phyloP scores from a whole-genome alignment of 768 basidiomycete species.

The Artomyces pyxidatus region DNA sequence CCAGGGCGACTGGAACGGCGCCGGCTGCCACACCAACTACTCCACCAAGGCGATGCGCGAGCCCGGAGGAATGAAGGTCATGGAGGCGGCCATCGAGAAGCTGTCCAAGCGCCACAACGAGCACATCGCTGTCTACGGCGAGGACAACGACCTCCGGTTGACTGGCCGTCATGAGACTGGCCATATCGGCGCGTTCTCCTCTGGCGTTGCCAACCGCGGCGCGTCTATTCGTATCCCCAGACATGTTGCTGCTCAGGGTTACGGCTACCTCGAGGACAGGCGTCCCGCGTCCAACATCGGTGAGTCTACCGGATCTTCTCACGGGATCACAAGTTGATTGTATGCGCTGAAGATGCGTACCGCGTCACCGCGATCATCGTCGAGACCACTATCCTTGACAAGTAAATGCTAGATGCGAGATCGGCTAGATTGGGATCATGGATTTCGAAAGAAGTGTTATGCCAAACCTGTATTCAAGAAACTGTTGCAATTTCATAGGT shows the following conservation, averaged over 20 bases:
- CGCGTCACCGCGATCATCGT: conserved; percentile 85
- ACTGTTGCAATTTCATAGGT: too few relatives aligned
- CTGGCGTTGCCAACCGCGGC: conserved; percentile 96
- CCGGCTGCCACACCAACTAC: conserved; percentile 98
- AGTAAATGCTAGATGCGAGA: too few relatives aligned
- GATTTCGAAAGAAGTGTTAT: too few relatives aligned
- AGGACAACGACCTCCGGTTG: conserved; percentile 93
- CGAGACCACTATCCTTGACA: conserved; percentile 75
- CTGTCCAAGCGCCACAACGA: conserved; percentile 83
- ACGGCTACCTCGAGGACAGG: conserved; percentile 93
- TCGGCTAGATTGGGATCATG: too few relatives aligned
- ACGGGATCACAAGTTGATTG: not conserved
- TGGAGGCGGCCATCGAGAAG: conserved; percentile 92
- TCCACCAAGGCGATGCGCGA: conserved; percentile 93
- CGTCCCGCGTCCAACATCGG: conserved; percentile 98
- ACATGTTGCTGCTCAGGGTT: conserved; percentile 87
- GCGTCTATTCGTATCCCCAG: conserved; percentile 95
- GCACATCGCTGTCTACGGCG: conserved; percentile 96
- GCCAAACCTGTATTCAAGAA: too few relatives aligned
- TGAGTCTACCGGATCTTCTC: conserved; percentile 29
- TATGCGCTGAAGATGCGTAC: conserved; percentile 67
- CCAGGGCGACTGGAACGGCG: conserved; percentile 97
- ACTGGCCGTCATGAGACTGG: conserved; percentile 98
- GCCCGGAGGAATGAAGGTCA: conserved; percentile 85
- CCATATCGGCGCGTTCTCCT: conserved; percentile 84